A percentile compares a stretch with the other conserved stretches of the same genome.
Evolutionary conservation across 768 basidiomycete genomes (phyloP).

Genomic region (Auricularia cornea): DNA sequence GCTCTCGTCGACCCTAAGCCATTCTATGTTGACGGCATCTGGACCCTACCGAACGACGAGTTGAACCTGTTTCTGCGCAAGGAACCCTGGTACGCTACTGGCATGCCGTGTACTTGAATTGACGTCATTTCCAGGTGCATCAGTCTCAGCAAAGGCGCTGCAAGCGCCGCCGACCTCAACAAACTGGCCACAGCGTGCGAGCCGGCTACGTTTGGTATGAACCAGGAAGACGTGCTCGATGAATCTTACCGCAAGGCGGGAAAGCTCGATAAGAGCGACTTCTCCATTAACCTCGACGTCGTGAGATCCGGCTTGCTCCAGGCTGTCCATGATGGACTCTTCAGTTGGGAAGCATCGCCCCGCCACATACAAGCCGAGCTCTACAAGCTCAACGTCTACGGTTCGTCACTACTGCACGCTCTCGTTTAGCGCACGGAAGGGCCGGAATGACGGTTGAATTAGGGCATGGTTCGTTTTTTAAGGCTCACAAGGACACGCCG

Average conservation of each 20-base stretch:
- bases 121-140: neutral
- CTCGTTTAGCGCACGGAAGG: no score
- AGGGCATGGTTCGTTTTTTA: constrained; percentile 42
- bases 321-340: neutral
- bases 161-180: neutral
- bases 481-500: constrained; percentile 42
- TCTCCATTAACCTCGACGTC: neutral
- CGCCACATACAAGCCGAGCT: constrained; percentile 2
- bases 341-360: neutral
- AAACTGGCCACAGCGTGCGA: neutral
- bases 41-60: neutral
- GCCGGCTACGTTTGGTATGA: neutral
- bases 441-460: neutral
- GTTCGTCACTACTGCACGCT: constrained; percentile 8
- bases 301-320: neutral
- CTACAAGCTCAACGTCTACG: constrained; percentile 13
- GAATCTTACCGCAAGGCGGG: neutral
- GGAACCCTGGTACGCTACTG: neutral
- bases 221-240: neutral
- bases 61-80: neutral
- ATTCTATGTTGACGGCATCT: neutral
- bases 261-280: neutral
- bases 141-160: neutral
- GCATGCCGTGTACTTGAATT: neutral
- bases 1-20: neutral